Evolutionary conservation across 2,329 filamentous ascomycete species (phyloP), one percentile per base, ranked within the genome.

Genomic region (Calcarisporium arbuscula): DNA sequence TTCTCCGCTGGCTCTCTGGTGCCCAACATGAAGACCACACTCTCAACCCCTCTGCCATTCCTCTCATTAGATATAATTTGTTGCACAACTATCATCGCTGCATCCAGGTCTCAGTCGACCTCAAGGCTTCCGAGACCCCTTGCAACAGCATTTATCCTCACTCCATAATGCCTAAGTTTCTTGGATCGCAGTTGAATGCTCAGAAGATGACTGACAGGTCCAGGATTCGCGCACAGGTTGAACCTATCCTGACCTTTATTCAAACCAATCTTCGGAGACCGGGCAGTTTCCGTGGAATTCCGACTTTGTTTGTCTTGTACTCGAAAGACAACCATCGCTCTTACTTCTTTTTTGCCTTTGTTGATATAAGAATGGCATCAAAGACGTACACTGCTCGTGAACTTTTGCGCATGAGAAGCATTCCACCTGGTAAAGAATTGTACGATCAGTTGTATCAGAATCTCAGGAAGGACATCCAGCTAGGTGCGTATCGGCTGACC

Each of bases 331-430:
- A 43, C 19, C 54, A 57, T 46, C 57, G 59, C 22, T 57, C 57
- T 18, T 63, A 62, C 52, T 52, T 54, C 45, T 46, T 67, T 39
- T 65, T 67, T 42, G 61, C 57, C 41, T 62, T 58, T 41, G 45
- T 64, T 39, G 40, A 49, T 30, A 34, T 50, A 49, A 50, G 51
- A 35, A 72, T 73, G 69, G 52, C 54, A 35, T 54, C 58, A 10
- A 57, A 55, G 28, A 60, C 47, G 9, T 74, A 74, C 44, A 61
- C 57, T 8, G 50, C 63, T 32, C 48, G 53, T 22, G 65, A 74
- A 49, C 56, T 74, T n/a, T 51, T 72, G 28, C 48, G 47, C 29
- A 44, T 62, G 36, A 52, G 52, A 39, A 42, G 53, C 20, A 25
- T 26, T n/a, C 47, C 51, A 29, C 43, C 47, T 12, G 36, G 41